These are phyloP conservation scores for Cercospora zeae-maydis DNA, from an alignment of 2,329 filamentous ascomycete genomes.

Conservation along the genomic window DNA sequence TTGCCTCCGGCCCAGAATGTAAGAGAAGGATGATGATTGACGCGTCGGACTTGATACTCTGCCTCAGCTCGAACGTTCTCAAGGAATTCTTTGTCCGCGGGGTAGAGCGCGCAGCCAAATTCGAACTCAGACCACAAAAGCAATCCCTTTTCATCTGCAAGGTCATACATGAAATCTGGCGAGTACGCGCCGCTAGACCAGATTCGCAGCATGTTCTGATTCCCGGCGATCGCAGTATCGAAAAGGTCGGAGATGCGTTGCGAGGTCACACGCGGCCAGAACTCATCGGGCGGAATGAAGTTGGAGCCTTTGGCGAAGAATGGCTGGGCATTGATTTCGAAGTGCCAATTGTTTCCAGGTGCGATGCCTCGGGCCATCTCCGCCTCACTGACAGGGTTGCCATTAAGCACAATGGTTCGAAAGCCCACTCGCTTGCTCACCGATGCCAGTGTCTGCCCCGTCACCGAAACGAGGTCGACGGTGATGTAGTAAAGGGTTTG, in stretches of 20 bases:
- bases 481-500: conserved; percentile 58
- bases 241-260: conserved; percentile 53
- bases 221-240: conserved; percentile 53
- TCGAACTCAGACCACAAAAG: conserved; percentile 63
- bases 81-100: conserved; percentile 52
- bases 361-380: conserved; percentile 55
- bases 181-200: conserved; percentile 59
- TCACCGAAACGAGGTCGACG: conserved; percentile 44
- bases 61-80: conserved; percentile 56
- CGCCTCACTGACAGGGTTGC: conserved; percentile 51
- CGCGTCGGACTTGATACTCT: conserved; percentile 57
- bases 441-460: conserved; percentile 40
- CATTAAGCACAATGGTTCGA: conserved; percentile 59
- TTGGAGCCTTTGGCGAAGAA: conserved; percentile 65
- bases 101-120: conserved; percentile 60
- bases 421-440: conserved; percentile 58
- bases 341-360: conserved; percentile 60
- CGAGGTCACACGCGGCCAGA: conserved; percentile 59
- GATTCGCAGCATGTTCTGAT: conserved; percentile 63
- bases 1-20: conserved; percentile 48
- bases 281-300: conserved; percentile 60
- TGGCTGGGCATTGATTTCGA: conserved; percentile 61
- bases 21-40: conserved; percentile 55
- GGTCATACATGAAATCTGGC: conserved; percentile 60
- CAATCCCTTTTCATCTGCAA: conserved; percentile 60